A percentile compares a stretch with the other conserved stretches of the same genome.
Conservation (phyloP, 129 eudicot genomes). For the Chrysanthemum seticuspe region DNA sequence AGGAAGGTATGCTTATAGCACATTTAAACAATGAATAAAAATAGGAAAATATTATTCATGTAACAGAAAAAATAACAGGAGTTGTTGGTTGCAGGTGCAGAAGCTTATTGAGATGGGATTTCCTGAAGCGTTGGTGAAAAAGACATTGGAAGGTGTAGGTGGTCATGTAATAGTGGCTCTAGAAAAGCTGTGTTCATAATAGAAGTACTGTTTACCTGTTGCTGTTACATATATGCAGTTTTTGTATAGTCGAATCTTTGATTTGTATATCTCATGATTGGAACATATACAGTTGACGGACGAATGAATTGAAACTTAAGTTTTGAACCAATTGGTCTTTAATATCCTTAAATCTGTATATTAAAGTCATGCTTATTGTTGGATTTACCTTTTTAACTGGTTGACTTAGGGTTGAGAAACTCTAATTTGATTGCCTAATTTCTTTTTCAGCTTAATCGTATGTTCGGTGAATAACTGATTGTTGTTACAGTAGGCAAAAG, state of each 20-base stretch:
- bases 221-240: neutral
- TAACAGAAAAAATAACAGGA: neutral
- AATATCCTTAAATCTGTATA: neutral
- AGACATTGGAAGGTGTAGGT: constrained; percentile 28
- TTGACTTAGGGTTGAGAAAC: too few relatives aligned
- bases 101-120: constrained; percentile 44
- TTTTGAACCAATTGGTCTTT: neutral
- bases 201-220: neutral
- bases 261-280: constrained; percentile 5
- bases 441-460: too few relatives aligned
- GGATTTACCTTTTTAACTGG: too few relatives aligned
- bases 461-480: too few relatives aligned
- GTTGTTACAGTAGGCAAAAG: too few relatives aligned
- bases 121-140: constrained; percentile 30
- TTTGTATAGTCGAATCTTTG: constrained; percentile 23
- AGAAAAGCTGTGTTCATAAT: neutral
- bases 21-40: neutral
- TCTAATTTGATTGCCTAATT: too few relatives aligned
- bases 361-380: neutral
- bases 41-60: neutral
- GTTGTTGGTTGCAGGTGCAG: constrained; percentile 33
- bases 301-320: constrained; percentile 13
- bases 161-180: constrained; percentile 38
- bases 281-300: neutral
- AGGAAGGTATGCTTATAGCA: constrained; percentile 24